phyloP scores from a whole-genome alignment of 192 early-diverging fungal species.

The Backusella parvicylindrica region DNA sequence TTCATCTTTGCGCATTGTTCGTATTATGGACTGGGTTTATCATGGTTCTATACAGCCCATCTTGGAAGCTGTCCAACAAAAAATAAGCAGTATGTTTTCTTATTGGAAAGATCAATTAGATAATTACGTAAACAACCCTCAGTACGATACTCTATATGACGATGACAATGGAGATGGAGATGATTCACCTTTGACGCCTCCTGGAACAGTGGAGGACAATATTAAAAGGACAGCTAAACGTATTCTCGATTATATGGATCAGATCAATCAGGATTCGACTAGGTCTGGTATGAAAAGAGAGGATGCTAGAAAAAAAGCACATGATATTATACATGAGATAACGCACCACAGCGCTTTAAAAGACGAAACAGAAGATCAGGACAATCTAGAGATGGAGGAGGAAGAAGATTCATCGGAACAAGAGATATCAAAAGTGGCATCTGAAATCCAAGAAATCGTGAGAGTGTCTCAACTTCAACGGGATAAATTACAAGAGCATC shows the following conservation, averaged over 20 bases:
- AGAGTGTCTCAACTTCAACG: neutral
- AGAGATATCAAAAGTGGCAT: neutral
- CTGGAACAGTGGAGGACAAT: neutral
- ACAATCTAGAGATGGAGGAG: neutral
- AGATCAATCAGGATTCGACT: neutral
- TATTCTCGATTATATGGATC: constrained; percentile 2
- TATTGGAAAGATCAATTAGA: neutral
- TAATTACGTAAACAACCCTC: neutral
- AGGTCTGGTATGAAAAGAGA: neutral
- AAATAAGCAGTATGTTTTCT: neutral
- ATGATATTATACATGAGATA: neutral
- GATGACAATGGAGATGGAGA: neutral
- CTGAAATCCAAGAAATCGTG: neutral
- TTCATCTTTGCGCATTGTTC: neutral
- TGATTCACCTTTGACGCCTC: neutral
- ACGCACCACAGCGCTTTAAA: neutral
- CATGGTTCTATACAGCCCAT: neutral
- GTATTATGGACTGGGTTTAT: neutral
- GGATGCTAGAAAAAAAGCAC: neutral
- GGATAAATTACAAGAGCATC: neutral
- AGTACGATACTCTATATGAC: neutral
- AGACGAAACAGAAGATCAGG: neutral
- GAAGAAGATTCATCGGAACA: neutral
- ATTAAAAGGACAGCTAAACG: neutral
- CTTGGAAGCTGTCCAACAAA: neutral